Base-by-base conservation (phyloP, 768 basidiomycete genomes). In the Boletus edulis region DNA sequence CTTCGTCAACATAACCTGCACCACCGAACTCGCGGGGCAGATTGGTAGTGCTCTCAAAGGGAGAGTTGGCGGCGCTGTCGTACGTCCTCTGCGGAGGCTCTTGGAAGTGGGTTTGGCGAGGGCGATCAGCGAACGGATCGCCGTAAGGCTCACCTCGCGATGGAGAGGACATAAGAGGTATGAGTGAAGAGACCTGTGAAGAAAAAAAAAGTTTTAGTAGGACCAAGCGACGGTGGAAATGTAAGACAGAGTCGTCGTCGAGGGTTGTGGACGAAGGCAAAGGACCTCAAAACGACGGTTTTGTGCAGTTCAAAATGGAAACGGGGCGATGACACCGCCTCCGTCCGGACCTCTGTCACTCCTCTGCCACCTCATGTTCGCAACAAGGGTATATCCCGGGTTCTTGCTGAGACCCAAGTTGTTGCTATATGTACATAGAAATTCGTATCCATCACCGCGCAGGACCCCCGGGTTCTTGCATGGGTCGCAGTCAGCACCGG, bases 41-140 rank as follows among this genome's bases (percentile, higher is more conserved):
- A 35, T 79, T 79, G 18, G 78, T 67, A 14, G 80, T 76, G 67
- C 86, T 88, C 53, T 81, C 81, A 61, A 79, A 85, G 6, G 84
- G 80, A 45, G 74, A 75, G 51, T 72, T 70, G 29, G 70, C 54
- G 46, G 68, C 58, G 56, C 69, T 69, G 51, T 71, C 72, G 58
- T 77, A 80, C 38, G 80, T 75, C 29, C 72, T 70, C 38, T 75
- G 59, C 52, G 81, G 79, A 59, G 87, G 86, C 35, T 79, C 74
- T 63, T 87, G 88, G 51, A 72, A 70, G 48, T 82, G 84, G 41
- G 81, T 73, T 49, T 78, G 81, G 51, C 78, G 82, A 52, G 82
- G 79, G 20, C 82, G 77, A 73, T 91, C 89, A 46, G 83, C 77
- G 67, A 91, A 92, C 7, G 91, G 91, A 68, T 92, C 87, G 31